Conservation (phyloP, 2,329 filamentous ascomycete genomes). For the Penicillium palitans region DNA sequence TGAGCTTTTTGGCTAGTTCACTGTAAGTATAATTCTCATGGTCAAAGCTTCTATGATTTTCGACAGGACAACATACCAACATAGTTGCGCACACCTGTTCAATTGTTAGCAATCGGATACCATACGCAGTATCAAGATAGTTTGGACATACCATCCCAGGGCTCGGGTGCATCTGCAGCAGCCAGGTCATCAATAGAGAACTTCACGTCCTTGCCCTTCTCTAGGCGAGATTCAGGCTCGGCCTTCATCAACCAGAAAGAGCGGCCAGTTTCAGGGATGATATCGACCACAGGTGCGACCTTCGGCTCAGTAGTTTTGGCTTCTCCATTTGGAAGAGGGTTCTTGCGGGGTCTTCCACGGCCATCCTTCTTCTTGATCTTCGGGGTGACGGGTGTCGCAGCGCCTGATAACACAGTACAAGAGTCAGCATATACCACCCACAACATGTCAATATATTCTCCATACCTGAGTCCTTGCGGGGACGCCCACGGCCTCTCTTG, state of each 20-base stretch:
- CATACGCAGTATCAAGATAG: not conserved
- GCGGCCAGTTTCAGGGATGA: constrained; percentile 25
- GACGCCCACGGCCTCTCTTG: constrained; percentile 23
- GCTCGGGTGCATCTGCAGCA: constrained; percentile 71
- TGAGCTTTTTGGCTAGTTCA: constrained; percentile 73
- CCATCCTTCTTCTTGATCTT: constrained; percentile 24
- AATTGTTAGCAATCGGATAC: constrained; percentile 20
- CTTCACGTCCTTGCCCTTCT: constrained; percentile 83
- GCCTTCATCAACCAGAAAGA: constrained; percentile 83
- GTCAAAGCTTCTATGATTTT: not conserved
- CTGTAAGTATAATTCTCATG: constrained; percentile 18
- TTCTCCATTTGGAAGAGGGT: constrained; percentile 21
- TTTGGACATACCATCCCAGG: constrained; percentile 77
- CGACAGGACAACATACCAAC: constrained; percentile 36
- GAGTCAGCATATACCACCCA: not conserved
- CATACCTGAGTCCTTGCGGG: constrained; percentile 16
- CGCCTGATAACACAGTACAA: not conserved
- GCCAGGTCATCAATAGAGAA: constrained; percentile 93
- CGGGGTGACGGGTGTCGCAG: constrained; percentile 11
- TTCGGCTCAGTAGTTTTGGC: constrained; percentile 14
- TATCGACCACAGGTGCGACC: constrained; percentile 8
- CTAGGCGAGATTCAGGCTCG: constrained; percentile 81
- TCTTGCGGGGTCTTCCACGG: constrained; percentile 32
- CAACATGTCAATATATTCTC: not conserved
- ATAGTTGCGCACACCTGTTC: constrained; percentile 47